A percentile compares a stretch with the other conserved stretches of the same genome.
These are phyloP conservation scores for Yarrowia bubula DNA, from an alignment of 805 yeast species.

Conservation along the genomic window DNA sequence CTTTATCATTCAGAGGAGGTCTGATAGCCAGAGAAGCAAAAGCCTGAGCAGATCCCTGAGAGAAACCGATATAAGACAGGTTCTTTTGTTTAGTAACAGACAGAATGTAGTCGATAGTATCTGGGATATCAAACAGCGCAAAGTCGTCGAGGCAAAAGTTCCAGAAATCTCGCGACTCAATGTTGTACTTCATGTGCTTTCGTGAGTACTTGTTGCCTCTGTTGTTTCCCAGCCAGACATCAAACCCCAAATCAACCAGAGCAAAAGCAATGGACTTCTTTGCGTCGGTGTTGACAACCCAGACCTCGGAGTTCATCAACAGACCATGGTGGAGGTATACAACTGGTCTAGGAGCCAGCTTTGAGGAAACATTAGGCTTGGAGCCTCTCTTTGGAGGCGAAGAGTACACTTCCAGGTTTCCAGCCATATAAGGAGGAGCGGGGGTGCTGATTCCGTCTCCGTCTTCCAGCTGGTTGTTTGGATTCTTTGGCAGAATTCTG, in stretches of 20 bases:
- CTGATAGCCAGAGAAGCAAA: slow-evolving; percentile 73
- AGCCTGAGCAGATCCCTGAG: slow-evolving; percentile 93
- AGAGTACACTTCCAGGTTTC: slow-evolving; percentile 4
- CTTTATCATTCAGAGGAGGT: slow-evolving; percentile 56
- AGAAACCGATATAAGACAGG: slow-evolving; percentile 78
- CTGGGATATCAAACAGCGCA: slow-evolving; percentile 87
- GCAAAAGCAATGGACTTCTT: slow-evolving; percentile 66
- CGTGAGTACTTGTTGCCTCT: slow-evolving; percentile 90
- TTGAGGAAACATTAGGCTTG: slow-evolving; percentile 22
- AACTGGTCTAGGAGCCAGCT: slow-evolving; percentile 41
- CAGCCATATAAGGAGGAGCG: neutral
- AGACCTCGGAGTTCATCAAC: slow-evolving; percentile 81
- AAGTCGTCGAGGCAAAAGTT: slow-evolving; percentile 88
- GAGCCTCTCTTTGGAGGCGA: neutral
- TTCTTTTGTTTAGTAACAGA: slow-evolving; percentile 45
- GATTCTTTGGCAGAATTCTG: slow-evolving; percentile 44
- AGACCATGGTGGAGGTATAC: slow-evolving; percentile 90
- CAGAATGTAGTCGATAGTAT: slow-evolving; percentile 71
- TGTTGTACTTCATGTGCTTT: slow-evolving; percentile 57
- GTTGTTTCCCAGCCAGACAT: slow-evolving; percentile 92
- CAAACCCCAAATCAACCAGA: slow-evolving; percentile 78
- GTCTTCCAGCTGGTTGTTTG: neutral
- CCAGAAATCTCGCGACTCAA: slow-evolving; percentile 65
- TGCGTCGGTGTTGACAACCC: slow-evolving; percentile 56
- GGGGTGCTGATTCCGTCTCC: neutral